These are phyloP conservation scores for Hordeum vulgare DNA, from an alignment of 176 grass and related monocot species.

Conservation along the genomic window DNA sequence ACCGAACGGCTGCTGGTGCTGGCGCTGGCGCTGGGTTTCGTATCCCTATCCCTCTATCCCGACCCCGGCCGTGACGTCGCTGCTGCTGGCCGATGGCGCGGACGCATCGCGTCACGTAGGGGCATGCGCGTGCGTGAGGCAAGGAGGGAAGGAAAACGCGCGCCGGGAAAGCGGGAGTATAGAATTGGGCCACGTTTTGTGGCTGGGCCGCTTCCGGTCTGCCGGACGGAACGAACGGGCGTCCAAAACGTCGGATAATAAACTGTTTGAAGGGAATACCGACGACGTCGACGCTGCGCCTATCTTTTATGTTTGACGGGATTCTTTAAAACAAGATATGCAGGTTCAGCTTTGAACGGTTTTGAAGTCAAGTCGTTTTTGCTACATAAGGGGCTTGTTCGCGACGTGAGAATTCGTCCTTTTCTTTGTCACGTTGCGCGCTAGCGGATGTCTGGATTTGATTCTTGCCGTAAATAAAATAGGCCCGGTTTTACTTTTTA, in stretches of 20 bases:
- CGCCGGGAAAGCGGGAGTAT: no score
- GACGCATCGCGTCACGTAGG: slow-evolving; percentile 5
- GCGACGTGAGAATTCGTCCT: no score
- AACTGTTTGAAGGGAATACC: background rate
- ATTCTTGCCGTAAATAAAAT: no score
- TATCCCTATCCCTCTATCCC: background rate
- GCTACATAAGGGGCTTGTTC: no score
- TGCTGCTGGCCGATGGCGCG: background rate
- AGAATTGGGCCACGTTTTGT: background rate
- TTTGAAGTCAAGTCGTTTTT: background rate
- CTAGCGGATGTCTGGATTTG: no score
- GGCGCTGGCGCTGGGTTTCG: background rate
- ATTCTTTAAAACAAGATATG: background rate
- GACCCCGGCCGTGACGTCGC: background rate
- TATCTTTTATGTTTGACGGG: background rate
- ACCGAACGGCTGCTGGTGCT: background rate
- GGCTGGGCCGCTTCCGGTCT: background rate
- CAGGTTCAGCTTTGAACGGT: background rate
- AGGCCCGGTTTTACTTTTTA: no score
- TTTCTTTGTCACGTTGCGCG: no score
- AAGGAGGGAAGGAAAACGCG: no score
- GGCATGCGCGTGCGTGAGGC: background rate
- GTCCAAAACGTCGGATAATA: background rate
- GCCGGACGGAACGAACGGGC: background rate
- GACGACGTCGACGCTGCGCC: background rate